Base-by-base conservation (phyloP, 192 early-diverging fungal genomes). In the Pilaira anomala region DNA sequence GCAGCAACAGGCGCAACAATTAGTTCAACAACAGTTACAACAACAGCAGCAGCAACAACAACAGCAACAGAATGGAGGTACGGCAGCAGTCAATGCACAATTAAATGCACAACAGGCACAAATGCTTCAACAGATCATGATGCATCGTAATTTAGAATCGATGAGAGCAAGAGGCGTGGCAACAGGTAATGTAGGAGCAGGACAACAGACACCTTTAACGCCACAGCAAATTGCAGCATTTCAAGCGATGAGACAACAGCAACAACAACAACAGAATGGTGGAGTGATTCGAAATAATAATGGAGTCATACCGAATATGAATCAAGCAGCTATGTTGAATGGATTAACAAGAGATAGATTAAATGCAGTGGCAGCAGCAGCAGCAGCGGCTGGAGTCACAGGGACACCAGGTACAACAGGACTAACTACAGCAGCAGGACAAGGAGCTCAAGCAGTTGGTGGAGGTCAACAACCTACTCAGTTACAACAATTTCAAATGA, bases 141-240 rank as follows among this genome's bases (percentile, higher is more conserved):
- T 69, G 24, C 68, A 69, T 29, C 52, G 55, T 40, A 69, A 49
- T 36, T 29, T 63, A 36, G n/a, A 53, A 22, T 55, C 59, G 22
- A 62, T 62, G 53, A 36, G 63, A 25, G 71, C 65, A 19, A 56
- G 65, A 9, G 71, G 64, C 65, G 71, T 18, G 71, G 71, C n/a
- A n/a, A n/a, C n/a, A n/a, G n/a, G n/a, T n/a, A n/a, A n/a, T n/a
- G n/a, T n/a, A n/a, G n/a, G n/a, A n/a, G n/a, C n/a, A n/a, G n/a
- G n/a, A n/a, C n/a, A n/a, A 1, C 60, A 62, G 6, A 41, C 30
- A 18, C 63, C 64, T 13, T 49, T 67, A n/a, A 65, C 65, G 7
- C 71, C 60, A 24, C 71, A 72, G 22, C 69, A 71, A 28, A 33
- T 63, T 1, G 62, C 36, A 12, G 62, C 62, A 13, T 39, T 63